Base-by-base conservation (phyloP, 2,329 filamentous ascomycete genomes). In the Apiospora phragmitis region DNA sequence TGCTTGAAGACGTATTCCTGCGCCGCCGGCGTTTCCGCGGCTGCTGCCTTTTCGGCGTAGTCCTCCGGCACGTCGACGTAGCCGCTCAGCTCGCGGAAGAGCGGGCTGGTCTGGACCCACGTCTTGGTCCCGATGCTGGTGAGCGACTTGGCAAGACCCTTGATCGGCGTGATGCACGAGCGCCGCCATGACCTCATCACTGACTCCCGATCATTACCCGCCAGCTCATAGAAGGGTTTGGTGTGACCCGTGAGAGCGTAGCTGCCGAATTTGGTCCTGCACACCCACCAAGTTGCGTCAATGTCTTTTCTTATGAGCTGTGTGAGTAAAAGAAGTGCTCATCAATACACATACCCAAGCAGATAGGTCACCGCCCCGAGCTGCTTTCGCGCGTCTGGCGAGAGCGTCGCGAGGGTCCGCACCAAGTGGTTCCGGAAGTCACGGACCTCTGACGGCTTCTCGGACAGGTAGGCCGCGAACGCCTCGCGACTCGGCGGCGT, bases 221-320 rank as follows among this genome's bases (percentile, higher is more conserved):
- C 82, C 70, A 88, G 86, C 47, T 84, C 80, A 67, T 85, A 81
- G 68, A 90, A 79, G 3, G 86, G 84, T 0, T 84, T 84, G 3
- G 83, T 75, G 72, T 86, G 85, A 29, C 87, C 86, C 0, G 88
- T 89, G 55, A 89, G 79, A 4, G 88, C 76, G 7, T 87, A 77
- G 8, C 85, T 84, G 47, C 87, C 87, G 41, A 85, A 78, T 49
- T 85, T 83, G 8, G 85, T 87, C 72, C 85, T 87, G 49, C n/a
- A 29, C 3, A 1, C 24, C n/a, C 2, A 12, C 14, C n/a, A 55
- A 7, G n/a, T n/a, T n/a, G 21, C 43, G 18, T n/a, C 4, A n/a
- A 47, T 6, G 21, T 7, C 18, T n/a, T n/a, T n/a, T n/a, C n/a
- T n/a, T n/a, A n/a, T n/a, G n/a, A n/a, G n/a, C n/a, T n/a, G n/a